Evolutionary conservation across 495 filamentous ascomycete genomes (phyloP).

Genomic region (Acidiella bohemica): DNA sequence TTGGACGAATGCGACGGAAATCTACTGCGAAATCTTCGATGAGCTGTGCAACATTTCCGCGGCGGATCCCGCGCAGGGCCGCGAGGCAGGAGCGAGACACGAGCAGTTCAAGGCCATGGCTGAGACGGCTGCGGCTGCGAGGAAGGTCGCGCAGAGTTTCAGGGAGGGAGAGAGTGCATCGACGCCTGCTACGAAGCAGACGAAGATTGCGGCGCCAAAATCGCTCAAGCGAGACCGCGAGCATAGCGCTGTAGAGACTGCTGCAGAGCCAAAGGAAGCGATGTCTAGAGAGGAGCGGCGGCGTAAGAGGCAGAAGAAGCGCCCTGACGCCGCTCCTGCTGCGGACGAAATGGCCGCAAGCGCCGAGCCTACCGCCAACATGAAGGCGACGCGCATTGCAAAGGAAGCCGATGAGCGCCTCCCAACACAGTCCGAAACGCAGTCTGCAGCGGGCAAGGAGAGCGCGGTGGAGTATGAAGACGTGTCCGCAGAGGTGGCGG

Average conservation of each 20-base stretch:
- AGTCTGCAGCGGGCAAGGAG: constrained; percentile 15
- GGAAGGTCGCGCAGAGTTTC: constrained; percentile 17
- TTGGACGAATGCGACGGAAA: constrained; percentile 9
- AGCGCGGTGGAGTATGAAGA: constrained; percentile 27
- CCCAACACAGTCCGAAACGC: not conserved
- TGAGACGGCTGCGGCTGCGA: constrained; percentile 5
- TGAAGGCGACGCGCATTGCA: not conserved
- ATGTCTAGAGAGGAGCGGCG: not conserved
- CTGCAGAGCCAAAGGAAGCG: not conserved
- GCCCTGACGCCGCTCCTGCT: not conserved
- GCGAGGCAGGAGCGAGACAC: constrained; percentile 2
- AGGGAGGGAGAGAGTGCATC: not conserved
- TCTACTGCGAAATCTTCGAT: constrained; percentile 11
- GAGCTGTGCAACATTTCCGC: constrained; percentile 11
- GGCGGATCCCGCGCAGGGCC: constrained; percentile 4
- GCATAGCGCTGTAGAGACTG: not conserved
- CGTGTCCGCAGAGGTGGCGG: constrained; percentile 28
- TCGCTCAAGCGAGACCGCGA: too few relatives aligned
- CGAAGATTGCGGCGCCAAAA: too few relatives aligned
- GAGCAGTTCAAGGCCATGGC: constrained; percentile 9
- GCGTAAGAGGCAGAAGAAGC: not conserved
- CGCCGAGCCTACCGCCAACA: not conserved
- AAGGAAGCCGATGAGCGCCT: not conserved
- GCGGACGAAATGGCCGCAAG: not conserved
- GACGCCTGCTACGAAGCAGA: not conserved